phyloP scores from a whole-genome alignment of 306 rosid genomes.

The Pueraria montana region DNA sequence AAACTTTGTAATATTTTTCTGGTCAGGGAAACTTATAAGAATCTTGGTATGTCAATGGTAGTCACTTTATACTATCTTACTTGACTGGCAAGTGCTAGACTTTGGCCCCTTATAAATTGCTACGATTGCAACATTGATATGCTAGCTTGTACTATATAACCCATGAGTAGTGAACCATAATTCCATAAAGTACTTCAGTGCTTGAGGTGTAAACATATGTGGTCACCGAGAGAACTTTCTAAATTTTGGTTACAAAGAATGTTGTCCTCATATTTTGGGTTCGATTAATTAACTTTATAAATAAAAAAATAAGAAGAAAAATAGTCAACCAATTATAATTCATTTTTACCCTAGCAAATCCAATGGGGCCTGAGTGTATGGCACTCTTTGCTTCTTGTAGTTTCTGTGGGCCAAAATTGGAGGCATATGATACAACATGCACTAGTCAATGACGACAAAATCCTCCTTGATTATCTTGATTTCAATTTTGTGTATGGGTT shows the following conservation, averaged over 20 bases:
- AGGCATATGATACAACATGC: conserved; percentile 43
- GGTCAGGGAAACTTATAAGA: not conserved
- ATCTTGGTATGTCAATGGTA: conserved; percentile 35
- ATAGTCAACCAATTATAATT: conserved; percentile 42
- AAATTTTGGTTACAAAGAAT: conserved; percentile 45
- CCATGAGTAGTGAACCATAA: conserved; percentile 45
- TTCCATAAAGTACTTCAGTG: conserved; percentile 17
- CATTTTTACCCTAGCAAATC: conserved; percentile 5
- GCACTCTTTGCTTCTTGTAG: conserved; percentile 44
- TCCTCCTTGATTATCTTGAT: conserved; percentile 34
- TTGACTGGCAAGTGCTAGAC: conserved; percentile 40
- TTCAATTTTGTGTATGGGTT: conserved; percentile 18
- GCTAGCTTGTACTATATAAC: conserved; percentile 43
- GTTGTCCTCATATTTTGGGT: conserved; percentile 55
- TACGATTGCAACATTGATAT: conserved; percentile 56
- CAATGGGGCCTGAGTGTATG: conserved; percentile 43
- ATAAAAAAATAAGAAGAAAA: not conserved
- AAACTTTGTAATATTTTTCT: not conserved
- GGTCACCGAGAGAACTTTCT: conserved; percentile 42
- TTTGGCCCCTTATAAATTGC: conserved; percentile 43
- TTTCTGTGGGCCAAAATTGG: conserved; percentile 49
- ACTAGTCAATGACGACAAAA: conserved; percentile 29
- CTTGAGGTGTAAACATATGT: not conserved
- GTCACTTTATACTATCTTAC: conserved; percentile 15
- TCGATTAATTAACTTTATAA: conserved; percentile 11